A percentile compares a stretch with the other conserved stretches of the same genome.
Conservation (phyloP, 495 filamentous ascomycete genomes). For the Lasiosphaeris hirsuta region DNA sequence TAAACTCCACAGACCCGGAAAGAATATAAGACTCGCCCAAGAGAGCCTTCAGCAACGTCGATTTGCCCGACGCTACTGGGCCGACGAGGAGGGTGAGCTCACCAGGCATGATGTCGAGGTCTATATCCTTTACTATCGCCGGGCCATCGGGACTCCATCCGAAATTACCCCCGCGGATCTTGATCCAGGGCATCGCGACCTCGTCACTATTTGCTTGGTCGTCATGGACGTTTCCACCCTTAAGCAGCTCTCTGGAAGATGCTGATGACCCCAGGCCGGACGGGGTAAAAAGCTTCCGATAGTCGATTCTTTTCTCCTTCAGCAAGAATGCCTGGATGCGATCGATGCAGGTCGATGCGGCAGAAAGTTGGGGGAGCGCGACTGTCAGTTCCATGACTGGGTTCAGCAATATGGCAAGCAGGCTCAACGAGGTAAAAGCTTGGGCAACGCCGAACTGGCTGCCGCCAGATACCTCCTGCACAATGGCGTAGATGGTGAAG, state of each 20-base stretch:
- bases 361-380: slow-evolving; percentile 1
- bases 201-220: too few species aligned
- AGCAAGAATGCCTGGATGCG: slow-evolving; percentile 24
- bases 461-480: slow-evolving; percentile 19
- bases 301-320: neutral
- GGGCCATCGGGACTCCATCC: neutral
- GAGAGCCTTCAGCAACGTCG: slow-evolving; percentile 46
- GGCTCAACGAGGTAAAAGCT: slow-evolving; percentile 17
- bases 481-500: slow-evolving; percentile 26
- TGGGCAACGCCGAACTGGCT: slow-evolving; percentile 15
- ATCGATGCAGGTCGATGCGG: slow-evolving; percentile 7
- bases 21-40: slow-evolving; percentile 46
- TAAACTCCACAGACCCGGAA: slow-evolving; percentile 26
- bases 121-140: slow-evolving; percentile 18
- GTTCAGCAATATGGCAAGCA: slow-evolving; percentile 10
- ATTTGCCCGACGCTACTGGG: slow-evolving; percentile 50
- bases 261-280: neutral
- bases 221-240: neutral
- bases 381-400: slow-evolving; percentile 4
- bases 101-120: slow-evolving; percentile 26
- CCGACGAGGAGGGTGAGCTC: slow-evolving; percentile 43
- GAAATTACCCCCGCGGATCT: neutral
- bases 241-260: too few species aligned
- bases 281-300: neutral
- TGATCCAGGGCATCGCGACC: neutral